Evolutionary conservation across 176 grass and related monocot species (phyloP).

Genomic region (Tillandsia fasciculata): DNA sequence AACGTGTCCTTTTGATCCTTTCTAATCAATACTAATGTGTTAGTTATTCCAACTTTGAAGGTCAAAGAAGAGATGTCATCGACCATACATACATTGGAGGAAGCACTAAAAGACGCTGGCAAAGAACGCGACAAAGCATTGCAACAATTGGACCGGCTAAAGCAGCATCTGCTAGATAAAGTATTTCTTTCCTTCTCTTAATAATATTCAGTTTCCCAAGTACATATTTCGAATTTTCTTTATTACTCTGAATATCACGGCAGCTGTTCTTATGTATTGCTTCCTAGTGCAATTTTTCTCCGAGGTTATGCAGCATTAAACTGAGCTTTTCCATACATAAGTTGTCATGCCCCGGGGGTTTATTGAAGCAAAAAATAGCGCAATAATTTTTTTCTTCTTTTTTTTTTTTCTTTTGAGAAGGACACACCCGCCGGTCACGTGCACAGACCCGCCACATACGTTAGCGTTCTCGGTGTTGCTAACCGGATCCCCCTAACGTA

Average conservation of each 20-base stretch:
- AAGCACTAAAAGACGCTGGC: conserved; percentile 34
- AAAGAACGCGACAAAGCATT: conserved; percentile 65
- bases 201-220: not conserved
- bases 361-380: too few relatives aligned
- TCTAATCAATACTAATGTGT: conserved; percentile 20
- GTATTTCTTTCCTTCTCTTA: conserved; percentile 18
- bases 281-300: not conserved
- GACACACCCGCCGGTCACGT: too few relatives aligned
- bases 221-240: not conserved
- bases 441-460: too few relatives aligned
- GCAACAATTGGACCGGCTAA: conserved; percentile 78
- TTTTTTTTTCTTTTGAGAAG: too few relatives aligned
- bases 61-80: conserved; percentile 57
- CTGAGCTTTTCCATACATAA: not conserved
- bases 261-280: not conserved
- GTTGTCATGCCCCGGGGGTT: too few relatives aligned
- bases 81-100: conserved; percentile 38
- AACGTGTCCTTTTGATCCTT: not conserved
- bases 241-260: conserved; percentile 1
- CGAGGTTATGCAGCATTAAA: not conserved
- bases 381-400: too few relatives aligned
- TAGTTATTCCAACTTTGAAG: conserved; percentile 52
- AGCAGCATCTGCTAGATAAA: conserved; percentile 94
- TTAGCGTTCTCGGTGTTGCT: too few relatives aligned
- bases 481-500: too few relatives aligned